Conservation (phyloP, 2,329 filamentous ascomycete genomes). For the Hymenotorrendiella dingleyae region DNA sequence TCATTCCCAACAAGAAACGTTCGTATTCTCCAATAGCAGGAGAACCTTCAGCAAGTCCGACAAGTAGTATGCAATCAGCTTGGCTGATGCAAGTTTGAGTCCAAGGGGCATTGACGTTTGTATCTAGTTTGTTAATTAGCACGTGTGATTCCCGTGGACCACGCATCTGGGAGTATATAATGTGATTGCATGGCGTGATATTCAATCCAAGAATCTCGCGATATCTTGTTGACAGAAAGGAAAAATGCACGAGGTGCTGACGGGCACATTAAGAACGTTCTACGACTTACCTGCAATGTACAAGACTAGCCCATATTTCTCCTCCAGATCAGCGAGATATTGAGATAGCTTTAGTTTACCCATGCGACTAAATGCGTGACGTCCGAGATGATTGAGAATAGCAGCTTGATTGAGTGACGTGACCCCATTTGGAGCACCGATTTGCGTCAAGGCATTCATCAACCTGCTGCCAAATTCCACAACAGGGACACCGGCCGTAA, state of each 20-base stretch:
- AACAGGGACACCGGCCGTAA: conserved; percentile 86
- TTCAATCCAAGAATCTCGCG: background rate
- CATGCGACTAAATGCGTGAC: conserved; percentile 96
- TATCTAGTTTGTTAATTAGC: conserved; percentile 51
- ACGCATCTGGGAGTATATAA: no score
- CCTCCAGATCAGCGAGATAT: conserved; percentile 92
- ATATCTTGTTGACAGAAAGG: background rate
- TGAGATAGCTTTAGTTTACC: conserved; percentile 93
- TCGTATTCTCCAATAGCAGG: conserved; percentile 94
- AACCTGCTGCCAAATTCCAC: conserved; percentile 90
- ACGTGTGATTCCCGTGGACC: no score
- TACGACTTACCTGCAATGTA: conserved; percentile 80
- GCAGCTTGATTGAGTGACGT: conserved; percentile 89
- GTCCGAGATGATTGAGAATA: conserved; percentile 88
- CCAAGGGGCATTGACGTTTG: conserved; percentile 95
- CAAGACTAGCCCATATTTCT: conserved; percentile 91
- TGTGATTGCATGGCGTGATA: background rate
- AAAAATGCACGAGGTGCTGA: no score
- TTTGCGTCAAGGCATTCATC: conserved; percentile 81
- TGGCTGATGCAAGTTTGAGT: conserved; percentile 97
- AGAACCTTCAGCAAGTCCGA: conserved; percentile 85
- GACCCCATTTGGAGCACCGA: conserved; percentile 83
- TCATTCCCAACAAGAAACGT: conserved; percentile 91
- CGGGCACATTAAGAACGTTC: no score
- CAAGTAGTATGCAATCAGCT: conserved; percentile 90